Evolutionary conservation across 2,329 filamentous ascomycete genomes (phyloP), one percentile per base, ranked within the genome.

Genomic region (Aspergillus novoparasiticus): DNA sequence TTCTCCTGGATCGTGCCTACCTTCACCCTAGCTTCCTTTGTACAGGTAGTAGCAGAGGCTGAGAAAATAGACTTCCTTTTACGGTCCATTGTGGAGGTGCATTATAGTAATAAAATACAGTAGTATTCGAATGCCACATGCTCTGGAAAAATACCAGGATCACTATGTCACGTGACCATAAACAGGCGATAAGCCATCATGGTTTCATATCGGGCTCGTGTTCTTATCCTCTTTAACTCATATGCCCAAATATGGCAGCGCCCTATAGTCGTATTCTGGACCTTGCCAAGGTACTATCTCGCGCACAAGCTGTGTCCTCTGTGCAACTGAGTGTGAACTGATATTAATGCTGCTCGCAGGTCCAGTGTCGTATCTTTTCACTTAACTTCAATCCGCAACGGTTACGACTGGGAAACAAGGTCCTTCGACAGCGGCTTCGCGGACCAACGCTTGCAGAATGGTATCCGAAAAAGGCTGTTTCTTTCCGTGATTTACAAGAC

Each of bases 351-450:
- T 53, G 26, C 48, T 26, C 30, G 21, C 72, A 97, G 94, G 86
- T 87, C 75, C 93, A 94, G 90, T 97, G 93, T 85, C 88, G 89
- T 77, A 87, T 98, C 82, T 99, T 98, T 84, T 90, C 89, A 73
- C 92, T 91, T 57, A 94, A 90, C 59, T 98, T 89, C 84, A 99
- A 99, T 80, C 95, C 95, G 30, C 85, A 92, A 60, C 84, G 89
- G 70, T 79, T 90, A 65, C 92, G 95, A 66, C 87, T 92, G 70
- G 95, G 95, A 74, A 97, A 95, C 82, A 96, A 95, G 80, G 85
- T 99, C 76, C 85, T 99, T 64, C 92, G 94, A 74, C 91, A 97
- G 78, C 89, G 94, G 74, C 84, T 98, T 66, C 88, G 87, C 74
- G 95, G 95, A n/a, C 92, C 93, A 34, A 82, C 90, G 0, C 81